These are phyloP conservation scores for Exophiala bonariae DNA, from an alignment of 2,329 filamentous ascomycete genomes.

Conservation along the genomic window DNA sequence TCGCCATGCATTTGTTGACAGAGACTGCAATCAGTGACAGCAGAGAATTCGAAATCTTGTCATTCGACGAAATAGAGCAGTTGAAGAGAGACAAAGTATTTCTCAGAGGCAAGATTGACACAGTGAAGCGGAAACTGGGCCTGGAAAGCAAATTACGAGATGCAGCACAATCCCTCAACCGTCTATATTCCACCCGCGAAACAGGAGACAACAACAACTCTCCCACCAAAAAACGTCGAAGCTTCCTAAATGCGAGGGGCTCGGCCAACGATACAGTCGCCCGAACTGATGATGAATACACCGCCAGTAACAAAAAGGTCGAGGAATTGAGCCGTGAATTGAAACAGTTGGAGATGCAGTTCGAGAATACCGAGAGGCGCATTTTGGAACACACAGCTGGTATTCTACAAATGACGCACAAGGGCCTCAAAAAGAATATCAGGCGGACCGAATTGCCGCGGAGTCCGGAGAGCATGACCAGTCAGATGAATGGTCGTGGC, in stretches of 20 bases:
- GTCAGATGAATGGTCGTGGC: slow-evolving; percentile 43
- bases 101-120: slow-evolving; percentile 74
- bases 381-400: slow-evolving; percentile 89
- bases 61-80: slow-evolving; percentile 86
- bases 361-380: slow-evolving; percentile 71
- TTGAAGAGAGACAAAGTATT: slow-evolving; percentile 83
- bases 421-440: slow-evolving; percentile 63
- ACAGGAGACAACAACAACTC: slow-evolving; percentile 40
- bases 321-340: slow-evolving; percentile 82
- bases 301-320: slow-evolving; percentile 74
- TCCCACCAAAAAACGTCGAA: slow-evolving; percentile 54
- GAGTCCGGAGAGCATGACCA: slow-evolving; percentile 69
- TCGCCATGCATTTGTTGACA: slow-evolving; percentile 87
- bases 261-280: slow-evolving; percentile 37
- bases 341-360: slow-evolving; percentile 73
- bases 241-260: slow-evolving; percentile 47
- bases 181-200: slow-evolving; percentile 68
- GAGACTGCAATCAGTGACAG: slow-evolving; percentile 92
- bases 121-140: slow-evolving; percentile 76
- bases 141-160: slow-evolving; percentile 94
- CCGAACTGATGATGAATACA: slow-evolving; percentile 72
- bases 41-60: slow-evolving; percentile 78
- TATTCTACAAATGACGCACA: slow-evolving; percentile 87
- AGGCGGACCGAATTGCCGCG: slow-evolving; percentile 57
- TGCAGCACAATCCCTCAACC: slow-evolving; percentile 82